Base-by-base conservation (phyloP, 2,329 filamentous ascomycete genomes). In the Bipolaris bicolor region DNA sequence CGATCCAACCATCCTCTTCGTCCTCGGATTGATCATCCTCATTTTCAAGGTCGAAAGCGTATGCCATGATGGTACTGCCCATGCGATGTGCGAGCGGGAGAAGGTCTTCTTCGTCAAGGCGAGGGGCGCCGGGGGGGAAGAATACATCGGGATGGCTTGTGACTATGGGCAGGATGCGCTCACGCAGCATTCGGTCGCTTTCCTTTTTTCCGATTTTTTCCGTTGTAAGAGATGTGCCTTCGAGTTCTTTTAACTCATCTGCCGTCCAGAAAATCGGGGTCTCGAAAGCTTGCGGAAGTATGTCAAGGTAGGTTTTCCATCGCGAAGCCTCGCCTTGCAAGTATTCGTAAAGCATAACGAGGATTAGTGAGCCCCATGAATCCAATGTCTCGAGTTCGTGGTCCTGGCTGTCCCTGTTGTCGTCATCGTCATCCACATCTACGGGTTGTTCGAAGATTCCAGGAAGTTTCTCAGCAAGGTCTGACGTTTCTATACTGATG, bases 51-150 rank as follows among this genome's bases (percentile, higher is more conserved):
- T 69, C 65, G 13, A 69, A 69, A 9, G 65, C 66, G 16, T 69
- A 69, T 11, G 65, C 58, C 66, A 69, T 69, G 11, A 69, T 63
- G 0, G 62, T 67, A 26, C 66, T 69, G 5, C 66, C 66, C 49
- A 69, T 65, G 1, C 53, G 57, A 24, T 69, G 66, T 26, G 66
- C 66, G 26, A 69, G 57, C 4, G 34, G 36, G n/a, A 69, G 60
- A 9, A 69, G n/a, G 1, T 66, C 62, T 1, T 61, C 40, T 13
- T 66, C 56, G 2, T 26, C 36, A 2, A 63, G 31, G 1, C 36
- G 41, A 5, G 16, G 4, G 0, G 43, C 49, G 1, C 53, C 57
- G 5, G 52, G 33, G 2, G 61, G 40, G 13, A 61, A 69, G 20
- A 69, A 69, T 0, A 63, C 15, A 0, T 41, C 6, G 0, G 57